These are phyloP conservation scores for Acanthamoeba triangularis DNA, from an alignment of 208 protist genomes.

Conservation along the genomic window DNA sequence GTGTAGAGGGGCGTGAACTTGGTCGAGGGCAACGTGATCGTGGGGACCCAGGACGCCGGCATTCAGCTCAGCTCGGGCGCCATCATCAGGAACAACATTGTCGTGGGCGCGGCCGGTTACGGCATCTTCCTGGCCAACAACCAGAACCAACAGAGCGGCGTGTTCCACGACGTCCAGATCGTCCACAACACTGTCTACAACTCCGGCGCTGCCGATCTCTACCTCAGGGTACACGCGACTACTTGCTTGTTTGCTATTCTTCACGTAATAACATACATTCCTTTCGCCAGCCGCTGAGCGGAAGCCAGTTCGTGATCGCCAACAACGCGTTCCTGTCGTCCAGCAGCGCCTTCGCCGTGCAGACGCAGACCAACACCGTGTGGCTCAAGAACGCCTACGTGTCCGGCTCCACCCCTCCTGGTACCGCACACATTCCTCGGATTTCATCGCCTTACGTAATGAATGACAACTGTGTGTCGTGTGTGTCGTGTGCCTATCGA, in stretches of 20 bases:
- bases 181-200: slow-evolving; percentile 49
- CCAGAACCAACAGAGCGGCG: not conserved
- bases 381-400: slow-evolving; percentile 49
- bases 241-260: too few relatives aligned
- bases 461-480: not conserved
- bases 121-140: slow-evolving; percentile 34
- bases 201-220: not conserved
- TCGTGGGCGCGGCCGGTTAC: not conserved
- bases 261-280: too few relatives aligned
- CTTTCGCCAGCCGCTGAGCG: not conserved
- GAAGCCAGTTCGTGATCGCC: not conserved
- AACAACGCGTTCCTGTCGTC: slow-evolving; percentile 5
- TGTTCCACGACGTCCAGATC: slow-evolving; percentile 24
- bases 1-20: slow-evolving; percentile 10
- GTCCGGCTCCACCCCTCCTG: not conserved
- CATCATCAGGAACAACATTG: slow-evolving; percentile 51
- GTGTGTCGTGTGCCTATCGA: too few relatives aligned
- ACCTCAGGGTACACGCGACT: not conserved
- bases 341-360: not conserved
- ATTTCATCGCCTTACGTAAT: not conserved
- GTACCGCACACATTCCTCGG: not conserved
- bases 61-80: slow-evolving; percentile 55
- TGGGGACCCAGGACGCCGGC: not conserved
- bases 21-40: slow-evolving; percentile 18
- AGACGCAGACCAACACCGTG: not conserved